Conservation (phyloP, 208 protist species). For the Porcisia hertigi region DNA sequence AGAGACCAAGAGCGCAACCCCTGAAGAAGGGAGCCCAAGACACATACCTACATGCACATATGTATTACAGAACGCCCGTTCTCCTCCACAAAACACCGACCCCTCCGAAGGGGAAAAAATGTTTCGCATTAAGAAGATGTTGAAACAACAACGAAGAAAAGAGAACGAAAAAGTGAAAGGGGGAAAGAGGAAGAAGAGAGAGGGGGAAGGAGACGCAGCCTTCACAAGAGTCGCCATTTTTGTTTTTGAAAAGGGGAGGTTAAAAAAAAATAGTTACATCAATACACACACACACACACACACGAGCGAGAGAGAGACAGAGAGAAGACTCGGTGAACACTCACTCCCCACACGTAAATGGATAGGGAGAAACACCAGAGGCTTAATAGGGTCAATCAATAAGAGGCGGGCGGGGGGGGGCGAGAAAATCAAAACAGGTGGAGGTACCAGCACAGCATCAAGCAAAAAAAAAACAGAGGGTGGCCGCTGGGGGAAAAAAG, state of each 20-base stretch:
- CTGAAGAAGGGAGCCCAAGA: no score
- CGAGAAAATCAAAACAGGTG: neutral
- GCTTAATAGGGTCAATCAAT: neutral
- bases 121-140: neutral
- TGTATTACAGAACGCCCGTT: no score
- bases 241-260: no score
- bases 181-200: constrained; percentile 15
- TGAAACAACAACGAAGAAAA: neutral
- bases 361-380: no score
- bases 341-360: no score
- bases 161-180: neutral
- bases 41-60: neutral
- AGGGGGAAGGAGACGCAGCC: constrained; percentile 1
- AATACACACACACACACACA: neutral
- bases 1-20: no score
- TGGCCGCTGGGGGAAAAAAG: neutral
- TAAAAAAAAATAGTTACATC: neutral
- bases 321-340: no score
- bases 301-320: neutral
- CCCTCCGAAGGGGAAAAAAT: no score
- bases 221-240: neutral
- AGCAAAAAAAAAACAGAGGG: no score
- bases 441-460: no score
- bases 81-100: no score
- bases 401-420: neutral